phyloP scores from a whole-genome alignment of 129 eudicot genomes.

The Sambucus nigra region DNA sequence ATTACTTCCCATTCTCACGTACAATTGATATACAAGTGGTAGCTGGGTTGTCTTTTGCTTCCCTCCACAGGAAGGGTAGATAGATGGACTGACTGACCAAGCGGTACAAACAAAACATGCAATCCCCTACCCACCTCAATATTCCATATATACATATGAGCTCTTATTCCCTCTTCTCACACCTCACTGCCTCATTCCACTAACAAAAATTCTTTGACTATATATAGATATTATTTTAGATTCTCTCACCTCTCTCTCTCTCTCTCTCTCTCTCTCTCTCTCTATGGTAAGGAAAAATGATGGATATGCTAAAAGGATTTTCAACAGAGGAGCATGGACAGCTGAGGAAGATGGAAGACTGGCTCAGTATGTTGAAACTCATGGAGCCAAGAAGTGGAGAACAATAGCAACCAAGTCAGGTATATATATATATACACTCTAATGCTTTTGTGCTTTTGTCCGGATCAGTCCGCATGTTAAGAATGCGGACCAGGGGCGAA shows the following conservation, averaged over 20 bases:
- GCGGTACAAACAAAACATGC: background rate
- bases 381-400: slow-evolving; percentile 41
- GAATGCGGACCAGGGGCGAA: too few relatives aligned
- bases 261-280: background rate
- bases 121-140: background rate
- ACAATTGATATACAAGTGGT: too few relatives aligned
- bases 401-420: slow-evolving; percentile 27
- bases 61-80: slow-evolving; percentile 7
- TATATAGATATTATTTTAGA: background rate
- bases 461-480: too few relatives aligned
- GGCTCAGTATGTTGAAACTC: slow-evolving; percentile 12
- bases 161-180: background rate
- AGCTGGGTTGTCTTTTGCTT: background rate
- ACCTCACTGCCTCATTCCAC: too few relatives aligned
- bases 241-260: slow-evolving; percentile 4
- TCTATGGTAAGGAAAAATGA: slow-evolving; percentile 10
- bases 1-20: too few relatives aligned
- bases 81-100: background rate
- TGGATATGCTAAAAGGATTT: background rate
- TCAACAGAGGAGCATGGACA: slow-evolving; percentile 39
- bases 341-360: slow-evolving; percentile 31
- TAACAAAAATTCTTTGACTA: background rate
- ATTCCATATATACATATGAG: background rate
- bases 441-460: background rate
- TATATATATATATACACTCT: background rate